Base-by-base conservation (phyloP, 2,329 filamentous ascomycete genomes). In the Juglanconis oblonga region DNA sequence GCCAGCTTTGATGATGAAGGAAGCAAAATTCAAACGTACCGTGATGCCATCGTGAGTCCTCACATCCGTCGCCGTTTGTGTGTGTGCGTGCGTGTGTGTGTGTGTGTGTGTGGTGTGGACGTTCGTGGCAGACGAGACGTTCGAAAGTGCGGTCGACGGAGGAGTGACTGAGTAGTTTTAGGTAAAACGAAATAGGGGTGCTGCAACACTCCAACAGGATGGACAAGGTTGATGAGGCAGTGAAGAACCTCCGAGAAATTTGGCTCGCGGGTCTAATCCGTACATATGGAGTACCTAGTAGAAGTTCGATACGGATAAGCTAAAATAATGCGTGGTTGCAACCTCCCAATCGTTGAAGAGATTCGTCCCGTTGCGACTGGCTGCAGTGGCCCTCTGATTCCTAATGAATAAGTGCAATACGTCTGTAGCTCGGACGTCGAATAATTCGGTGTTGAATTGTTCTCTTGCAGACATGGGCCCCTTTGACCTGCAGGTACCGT, bases 41-140 rank as follows among this genome's bases (percentile, higher is more conserved):
- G 70, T 64, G 70, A 72, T 59, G 61, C 61, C 61, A 62, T 62
- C 24, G 50, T 53, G 45, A 33, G 32, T 29, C 57, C 60, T 62
- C 52, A 62, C 57, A 59, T 60, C 52, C 44, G 60, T 53, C n/a
- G 52, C 49, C 44, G 36, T 48, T 29, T 35, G 44, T 31, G 31
- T 33, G 31, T 36, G 9, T 53, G 38, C 51, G 35, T 29, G 24
- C 6, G 50, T 9, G 32, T 2, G 32, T 44, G 44, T n/a, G 6
- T 2, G 10, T 5, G 32, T 40, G 10, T n/a, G 6, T 8, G 7
- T 17, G 29, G 33, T 24, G 40, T 44, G 40, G 40, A 44, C 14
- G 40, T 14, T 44, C 10, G 40, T 14, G 40, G 40, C 14, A 44
- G 40, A 44, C 40, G 11, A 24, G 17, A 44, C 40, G 40, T 44